These are phyloP conservation scores for Xylaria cubensis DNA, from an alignment of 495 filamentous ascomycete genomes.

Conservation along the genomic window DNA sequence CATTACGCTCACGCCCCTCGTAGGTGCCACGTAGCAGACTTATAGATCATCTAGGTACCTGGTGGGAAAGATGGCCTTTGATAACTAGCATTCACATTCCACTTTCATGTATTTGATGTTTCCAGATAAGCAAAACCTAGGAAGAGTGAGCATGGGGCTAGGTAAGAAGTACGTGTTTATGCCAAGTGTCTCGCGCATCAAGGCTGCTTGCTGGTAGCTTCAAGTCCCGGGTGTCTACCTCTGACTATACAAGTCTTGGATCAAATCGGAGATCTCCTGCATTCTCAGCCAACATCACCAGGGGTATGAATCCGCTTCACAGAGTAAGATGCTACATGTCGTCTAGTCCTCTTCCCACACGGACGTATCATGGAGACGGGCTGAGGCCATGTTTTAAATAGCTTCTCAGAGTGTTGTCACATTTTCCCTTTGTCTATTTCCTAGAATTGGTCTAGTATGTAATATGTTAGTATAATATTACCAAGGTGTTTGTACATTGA, in stretches of 20 bases:
- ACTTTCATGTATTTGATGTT: background rate
- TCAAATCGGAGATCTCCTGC: background rate
- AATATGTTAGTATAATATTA: conserved; percentile 6
- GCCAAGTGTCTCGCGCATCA: background rate
- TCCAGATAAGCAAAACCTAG: background rate
- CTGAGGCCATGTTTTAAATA: background rate
- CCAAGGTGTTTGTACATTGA: background rate
- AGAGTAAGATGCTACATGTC: background rate
- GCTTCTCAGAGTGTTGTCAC: background rate
- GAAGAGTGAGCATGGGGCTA: background rate
- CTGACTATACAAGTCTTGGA: conserved; percentile 9
- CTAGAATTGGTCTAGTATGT: conserved; percentile 18
- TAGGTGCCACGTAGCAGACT: background rate
- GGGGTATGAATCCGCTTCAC: background rate
- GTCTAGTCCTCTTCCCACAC: background rate
- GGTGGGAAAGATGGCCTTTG: background rate
- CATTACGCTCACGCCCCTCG: background rate
- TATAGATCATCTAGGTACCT: background rate
- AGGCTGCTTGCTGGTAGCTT: conserved; percentile 3
- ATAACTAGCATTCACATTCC: background rate
- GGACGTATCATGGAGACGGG: background rate
- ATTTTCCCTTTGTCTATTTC: background rate
- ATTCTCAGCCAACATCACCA: background rate
- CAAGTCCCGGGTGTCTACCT: background rate
- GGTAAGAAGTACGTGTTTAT: background rate